A percentile compares a stretch with the other conserved stretches of the same genome.
phyloP scores from a whole-genome alignment of 2,329 filamentous ascomycete species.

The Bertia moriformis region DNA sequence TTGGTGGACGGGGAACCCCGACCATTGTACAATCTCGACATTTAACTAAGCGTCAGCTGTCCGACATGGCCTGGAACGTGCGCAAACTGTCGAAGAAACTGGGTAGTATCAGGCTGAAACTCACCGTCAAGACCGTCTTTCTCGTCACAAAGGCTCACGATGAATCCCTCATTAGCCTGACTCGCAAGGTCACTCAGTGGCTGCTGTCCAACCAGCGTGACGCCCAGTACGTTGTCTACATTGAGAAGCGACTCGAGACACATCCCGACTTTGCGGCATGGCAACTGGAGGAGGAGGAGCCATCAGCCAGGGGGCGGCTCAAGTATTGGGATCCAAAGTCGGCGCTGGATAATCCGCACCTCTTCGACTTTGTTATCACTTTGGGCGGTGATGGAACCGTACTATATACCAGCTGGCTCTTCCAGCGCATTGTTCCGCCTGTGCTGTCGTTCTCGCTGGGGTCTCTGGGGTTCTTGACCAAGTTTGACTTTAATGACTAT shows the following conservation, averaged over 20 bases:
- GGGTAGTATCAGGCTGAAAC: conserved; percentile 46
- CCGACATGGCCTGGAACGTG: conserved; percentile 65
- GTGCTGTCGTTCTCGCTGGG: conserved; percentile 58
- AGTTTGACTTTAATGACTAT: conserved; percentile 54
- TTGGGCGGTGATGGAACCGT: conserved; percentile 60
- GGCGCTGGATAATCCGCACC: conserved; percentile 45
- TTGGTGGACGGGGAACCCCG: conserved; percentile 1
- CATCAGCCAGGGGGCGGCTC: conserved; percentile 23
- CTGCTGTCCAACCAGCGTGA: conserved; percentile 39
- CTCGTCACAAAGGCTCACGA: conserved; percentile 58
- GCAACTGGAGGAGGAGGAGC: conserved; percentile 31
- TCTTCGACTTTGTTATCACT: conserved; percentile 61
- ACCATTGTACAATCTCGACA: conserved; percentile 26
- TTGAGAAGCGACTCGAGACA: conserved; percentile 48
- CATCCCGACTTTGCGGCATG: conserved; percentile 44
- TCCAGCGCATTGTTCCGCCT: conserved; percentile 59
- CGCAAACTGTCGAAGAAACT: conserved; percentile 56
- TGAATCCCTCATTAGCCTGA: conserved; percentile 43
- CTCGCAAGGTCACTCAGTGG: conserved; percentile 49
- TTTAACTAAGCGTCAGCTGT: conserved; percentile 58
- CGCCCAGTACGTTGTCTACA: conserved; percentile 44
- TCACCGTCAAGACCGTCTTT: conserved; percentile 53
- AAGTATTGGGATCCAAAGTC: conserved; percentile 54
- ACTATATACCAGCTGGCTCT: conserved; percentile 60
- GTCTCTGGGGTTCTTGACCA: conserved; percentile 58